Conservation (phyloP, 495 filamentous ascomycete genomes). For the Jackrogersella minutella region DNA sequence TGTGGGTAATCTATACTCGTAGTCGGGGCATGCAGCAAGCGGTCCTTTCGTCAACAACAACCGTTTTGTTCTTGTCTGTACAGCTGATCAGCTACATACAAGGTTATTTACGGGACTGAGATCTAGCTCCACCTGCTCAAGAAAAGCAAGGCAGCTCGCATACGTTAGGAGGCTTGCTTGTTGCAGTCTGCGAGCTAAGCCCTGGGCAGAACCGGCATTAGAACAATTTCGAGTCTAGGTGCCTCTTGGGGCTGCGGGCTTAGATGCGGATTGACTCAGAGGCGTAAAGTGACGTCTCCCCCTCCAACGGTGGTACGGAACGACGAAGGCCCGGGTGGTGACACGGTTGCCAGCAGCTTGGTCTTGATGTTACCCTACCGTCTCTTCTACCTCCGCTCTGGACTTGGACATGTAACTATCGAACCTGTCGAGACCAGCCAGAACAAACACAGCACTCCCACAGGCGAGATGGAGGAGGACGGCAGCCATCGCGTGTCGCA, state of each 20-base stretch:
- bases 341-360: constrained; percentile 5
- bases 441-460: background rate
- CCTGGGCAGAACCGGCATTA: constrained; percentile 18
- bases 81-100: background rate
- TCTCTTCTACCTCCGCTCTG: constrained; percentile 11
- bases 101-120: constrained; percentile 18
- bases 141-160: constrained; percentile 22
- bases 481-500: constrained; percentile 27
- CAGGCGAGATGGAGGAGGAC: constrained; percentile 33
- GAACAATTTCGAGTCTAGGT: constrained; percentile 3
- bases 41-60: constrained; percentile 2
- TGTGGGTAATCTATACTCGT: background rate
- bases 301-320: constrained; percentile 10
- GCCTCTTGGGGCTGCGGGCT: constrained; percentile 5
- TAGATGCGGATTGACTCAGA: constrained; percentile 23
- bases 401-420: constrained; percentile 3
- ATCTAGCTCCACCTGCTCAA: constrained; percentile 12
- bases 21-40: constrained; percentile 12
- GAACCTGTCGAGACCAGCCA: constrained; percentile 11
- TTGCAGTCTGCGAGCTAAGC: constrained; percentile 2
- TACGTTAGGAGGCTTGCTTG: constrained; percentile 4
- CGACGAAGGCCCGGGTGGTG: constrained; percentile 12
- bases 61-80: background rate
- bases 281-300: constrained; percentile 26
- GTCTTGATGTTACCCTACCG: constrained; percentile 18